phyloP scores from a whole-genome alignment of 768 basidiomycete species.

The Leccinum subtestaceum region DNA sequence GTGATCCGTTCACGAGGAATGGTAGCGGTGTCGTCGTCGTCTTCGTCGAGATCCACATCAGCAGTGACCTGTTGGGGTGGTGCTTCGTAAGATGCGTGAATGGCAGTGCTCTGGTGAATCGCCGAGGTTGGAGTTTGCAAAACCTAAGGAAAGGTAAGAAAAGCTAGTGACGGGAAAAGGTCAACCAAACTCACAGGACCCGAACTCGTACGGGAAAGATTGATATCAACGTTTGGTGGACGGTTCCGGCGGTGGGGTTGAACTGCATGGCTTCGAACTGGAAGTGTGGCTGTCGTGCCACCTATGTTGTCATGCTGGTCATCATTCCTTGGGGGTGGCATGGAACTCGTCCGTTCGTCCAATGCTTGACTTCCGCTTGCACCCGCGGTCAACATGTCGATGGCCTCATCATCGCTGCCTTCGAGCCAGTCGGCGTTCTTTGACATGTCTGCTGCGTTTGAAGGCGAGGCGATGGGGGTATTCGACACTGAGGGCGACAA shows the following conservation, averaged over 20 bases:
- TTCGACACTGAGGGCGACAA: constrained; percentile 40
- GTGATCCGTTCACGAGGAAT: constrained; percentile 60
- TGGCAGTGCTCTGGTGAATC: constrained; percentile 21
- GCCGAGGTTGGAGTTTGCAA: constrained; percentile 46
- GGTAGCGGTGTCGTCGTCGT: constrained; percentile 45
- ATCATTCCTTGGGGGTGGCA: constrained; percentile 32
- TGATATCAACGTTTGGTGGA: constrained; percentile 68
- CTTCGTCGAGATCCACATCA: constrained; percentile 52
- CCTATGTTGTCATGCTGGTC: constrained; percentile 17
- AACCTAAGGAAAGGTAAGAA: constrained; percentile 65
- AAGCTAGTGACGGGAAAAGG: constrained; percentile 61
- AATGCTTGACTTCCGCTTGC: constrained; percentile 77
- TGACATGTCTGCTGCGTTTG: constrained; percentile 39
- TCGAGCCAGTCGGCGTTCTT: constrained; percentile 72
- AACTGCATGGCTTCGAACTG: constrained; percentile 29
- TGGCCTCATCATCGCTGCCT: constrained; percentile 83
- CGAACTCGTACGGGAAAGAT: constrained; percentile 37
- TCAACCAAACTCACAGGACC: constrained; percentile 37
- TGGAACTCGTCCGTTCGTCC: constrained; percentile 76
- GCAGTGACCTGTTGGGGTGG: constrained; percentile 37
- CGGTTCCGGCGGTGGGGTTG: constrained; percentile 47
- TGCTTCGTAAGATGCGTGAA: constrained; percentile 17
- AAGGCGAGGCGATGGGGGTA: constrained; percentile 29
- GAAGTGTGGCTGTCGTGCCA: constrained; percentile 22
- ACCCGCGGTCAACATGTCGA: constrained; percentile 77